Evolutionary conservation across 164 flowering plant genomes (phyloP).

Genomic region (Umbilicus rupestris): DNA sequence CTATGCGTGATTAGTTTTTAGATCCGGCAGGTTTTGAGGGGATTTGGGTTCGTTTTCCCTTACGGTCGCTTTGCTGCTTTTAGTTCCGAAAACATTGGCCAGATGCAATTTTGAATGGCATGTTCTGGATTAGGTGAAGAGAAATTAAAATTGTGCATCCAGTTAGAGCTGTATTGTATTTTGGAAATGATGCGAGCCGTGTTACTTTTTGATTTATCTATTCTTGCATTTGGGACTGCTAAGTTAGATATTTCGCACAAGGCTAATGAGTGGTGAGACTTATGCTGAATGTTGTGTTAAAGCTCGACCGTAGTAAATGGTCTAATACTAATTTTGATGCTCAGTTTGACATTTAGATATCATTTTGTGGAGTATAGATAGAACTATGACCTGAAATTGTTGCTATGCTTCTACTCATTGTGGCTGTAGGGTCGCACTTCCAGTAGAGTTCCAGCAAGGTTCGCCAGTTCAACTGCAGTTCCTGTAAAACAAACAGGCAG

Average conservation of each 20-base stretch:
- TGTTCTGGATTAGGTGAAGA: too few relatives aligned
- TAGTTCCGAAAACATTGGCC: too few relatives aligned
- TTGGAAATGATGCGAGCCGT: neutral
- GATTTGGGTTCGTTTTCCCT: too few relatives aligned
- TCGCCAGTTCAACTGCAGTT: slow-evolving; percentile 45
- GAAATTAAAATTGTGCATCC: neutral
- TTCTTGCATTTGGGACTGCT: too few relatives aligned
- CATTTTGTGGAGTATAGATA: neutral
- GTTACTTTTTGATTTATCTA: too few relatives aligned
- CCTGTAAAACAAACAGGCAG: slow-evolving; percentile 38
- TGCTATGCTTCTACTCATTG: neutral
- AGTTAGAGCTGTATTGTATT: neutral
- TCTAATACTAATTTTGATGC: neutral
- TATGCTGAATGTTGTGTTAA: neutral
- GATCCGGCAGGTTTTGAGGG: neutral
- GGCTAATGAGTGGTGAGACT: too few relatives aligned
- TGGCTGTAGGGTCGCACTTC: slow-evolving; percentile 27
- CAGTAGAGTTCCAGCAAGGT: slow-evolving; percentile 28
- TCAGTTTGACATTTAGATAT: neutral
- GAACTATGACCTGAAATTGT: neutral
- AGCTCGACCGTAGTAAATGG: neutral
- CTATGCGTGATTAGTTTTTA: neutral
- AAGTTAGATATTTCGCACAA: too few relatives aligned
- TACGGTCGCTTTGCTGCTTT: too few relatives aligned
- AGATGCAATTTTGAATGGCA: too few relatives aligned